These are phyloP conservation scores for Skeletonema costatum DNA, from an alignment of 108 stramenopile genomes.

Conservation along the genomic window DNA sequence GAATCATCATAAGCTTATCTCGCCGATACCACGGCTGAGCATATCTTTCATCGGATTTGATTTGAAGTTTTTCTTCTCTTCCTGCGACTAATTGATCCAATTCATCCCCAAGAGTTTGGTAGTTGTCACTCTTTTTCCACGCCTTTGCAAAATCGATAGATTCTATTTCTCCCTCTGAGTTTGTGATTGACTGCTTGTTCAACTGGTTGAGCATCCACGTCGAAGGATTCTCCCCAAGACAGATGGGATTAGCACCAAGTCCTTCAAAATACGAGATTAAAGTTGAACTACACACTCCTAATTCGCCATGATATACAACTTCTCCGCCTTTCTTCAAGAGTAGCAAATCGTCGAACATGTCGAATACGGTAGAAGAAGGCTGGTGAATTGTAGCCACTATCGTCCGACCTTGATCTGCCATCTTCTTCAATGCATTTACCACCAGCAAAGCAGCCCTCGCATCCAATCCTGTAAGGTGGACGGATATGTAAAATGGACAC, in stretches of 20 bases:
- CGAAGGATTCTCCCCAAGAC: slow-evolving; percentile 69
- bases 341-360: slow-evolving; percentile 54
- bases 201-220: slow-evolving; percentile 84
- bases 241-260: slow-evolving; percentile 31
- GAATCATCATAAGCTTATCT: slow-evolving; percentile 20
- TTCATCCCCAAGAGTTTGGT: slow-evolving; percentile 11
- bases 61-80: slow-evolving; percentile 18
- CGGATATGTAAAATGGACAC: neutral
- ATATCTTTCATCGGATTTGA: slow-evolving; percentile 25
- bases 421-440: slow-evolving; percentile 40
- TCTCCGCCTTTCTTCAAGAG: slow-evolving; percentile 62
- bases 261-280: slow-evolving; percentile 56
- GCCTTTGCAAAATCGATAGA: slow-evolving; percentile 27
- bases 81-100: slow-evolving; percentile 5
- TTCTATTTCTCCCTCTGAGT: slow-evolving; percentile 28
- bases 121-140: slow-evolving; percentile 23
- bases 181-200: slow-evolving; percentile 7
- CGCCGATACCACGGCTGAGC: slow-evolving; percentile 10
- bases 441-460: slow-evolving; percentile 68
- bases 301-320: slow-evolving; percentile 62
- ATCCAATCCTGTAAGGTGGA: slow-evolving; percentile 74
- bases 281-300: slow-evolving; percentile 43
- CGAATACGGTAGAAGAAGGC: slow-evolving; percentile 56
- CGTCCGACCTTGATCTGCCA: slow-evolving; percentile 59
- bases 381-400: slow-evolving; percentile 72